Conservation (phyloP, 208 protist species). For the Zelonia costaricensis region DNA sequence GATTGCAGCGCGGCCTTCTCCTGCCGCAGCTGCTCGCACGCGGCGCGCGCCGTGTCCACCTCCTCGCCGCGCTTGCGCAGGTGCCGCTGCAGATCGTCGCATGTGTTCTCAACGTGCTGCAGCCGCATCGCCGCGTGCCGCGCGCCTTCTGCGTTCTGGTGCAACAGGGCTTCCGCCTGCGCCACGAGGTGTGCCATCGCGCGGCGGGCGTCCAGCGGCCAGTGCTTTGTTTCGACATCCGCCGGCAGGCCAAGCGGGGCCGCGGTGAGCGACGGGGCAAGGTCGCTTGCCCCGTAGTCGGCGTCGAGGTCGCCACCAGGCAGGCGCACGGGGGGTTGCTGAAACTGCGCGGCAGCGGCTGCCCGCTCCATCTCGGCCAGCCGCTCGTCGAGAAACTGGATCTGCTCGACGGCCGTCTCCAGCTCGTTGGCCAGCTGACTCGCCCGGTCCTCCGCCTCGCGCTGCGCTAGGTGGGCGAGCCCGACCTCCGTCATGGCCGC, state of each 20-base stretch:
- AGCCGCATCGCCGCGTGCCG: conserved; percentile 42
- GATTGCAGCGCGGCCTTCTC: conserved; percentile 37
- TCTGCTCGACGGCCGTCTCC: conserved; percentile 68
- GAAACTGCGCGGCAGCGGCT: conserved; percentile 38
- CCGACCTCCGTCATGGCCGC: conserved; percentile 68
- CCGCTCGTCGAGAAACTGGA: conserved; percentile 71
- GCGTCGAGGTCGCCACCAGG: not conserved
- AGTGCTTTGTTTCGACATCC: conserved; percentile 27
- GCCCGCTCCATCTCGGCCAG: conserved; percentile 71
- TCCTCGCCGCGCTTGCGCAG: conserved; percentile 32
- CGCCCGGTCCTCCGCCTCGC: conserved; percentile 68
- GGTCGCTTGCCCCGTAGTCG: not conserved
- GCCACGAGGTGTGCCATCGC: conserved; percentile 45
- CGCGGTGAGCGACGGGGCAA: not conserved
- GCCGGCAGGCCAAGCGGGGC: conserved; percentile 24
- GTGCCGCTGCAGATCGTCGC: conserved; percentile 40
- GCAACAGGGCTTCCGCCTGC: conserved; percentile 48
- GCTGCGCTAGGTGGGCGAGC: conserved; percentile 48
- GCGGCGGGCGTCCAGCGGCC: conserved; percentile 51
- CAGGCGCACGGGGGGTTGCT: conserved; percentile 20
- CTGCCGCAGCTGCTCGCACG: conserved; percentile 34
- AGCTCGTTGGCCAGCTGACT: conserved; percentile 59
- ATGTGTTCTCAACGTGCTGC: conserved; percentile 50
- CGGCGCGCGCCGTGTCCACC: conserved; percentile 31
- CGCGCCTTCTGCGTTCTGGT: conserved; percentile 57